A percentile compares a stretch with the other conserved stretches of the same genome.
Conservation (phyloP, 2,329 filamentous ascomycete species). For the Penicillium psychrosexuale region DNA sequence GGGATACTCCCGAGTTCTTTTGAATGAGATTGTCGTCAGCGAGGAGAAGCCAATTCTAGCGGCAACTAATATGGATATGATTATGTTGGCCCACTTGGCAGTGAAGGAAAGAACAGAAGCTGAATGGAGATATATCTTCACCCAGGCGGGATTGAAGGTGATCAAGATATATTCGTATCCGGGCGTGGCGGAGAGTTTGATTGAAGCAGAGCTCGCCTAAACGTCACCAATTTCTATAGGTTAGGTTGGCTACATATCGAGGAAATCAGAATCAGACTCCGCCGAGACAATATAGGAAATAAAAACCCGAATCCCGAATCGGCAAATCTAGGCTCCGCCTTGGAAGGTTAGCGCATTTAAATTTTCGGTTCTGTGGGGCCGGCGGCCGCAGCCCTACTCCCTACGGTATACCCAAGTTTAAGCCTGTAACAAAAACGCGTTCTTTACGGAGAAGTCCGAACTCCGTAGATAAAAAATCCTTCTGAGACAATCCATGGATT, state of each 20-base stretch:
- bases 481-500: not conserved
- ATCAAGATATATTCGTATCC: conserved; percentile 16
- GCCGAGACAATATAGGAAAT: not conserved
- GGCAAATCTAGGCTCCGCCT: not conserved
- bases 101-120: conserved; percentile 17
- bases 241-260: too few species aligned
- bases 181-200: conserved; percentile 20
- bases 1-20: conserved; percentile 20
- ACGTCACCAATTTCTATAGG: too few species aligned
- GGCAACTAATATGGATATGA: conserved; percentile 24
- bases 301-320: not conserved
- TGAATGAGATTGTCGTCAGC: conserved; percentile 24
- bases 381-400: not conserved
- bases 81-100: conserved; percentile 24
- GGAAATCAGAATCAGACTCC: not conserved
- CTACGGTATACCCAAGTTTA: too few species aligned
- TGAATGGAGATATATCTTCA: conserved; percentile 14
- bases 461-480: not conserved
- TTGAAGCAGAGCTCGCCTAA: conserved; percentile 18
- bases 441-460: not conserved
- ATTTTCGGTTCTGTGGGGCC: not conserved
- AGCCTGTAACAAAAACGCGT: not conserved
- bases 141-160: conserved; percentile 14
- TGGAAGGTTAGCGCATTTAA: not conserved
- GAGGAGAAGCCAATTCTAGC: conserved; percentile 19